These are phyloP conservation scores for Metschnikowia henanensis DNA, from an alignment of 805 yeast genomes.

Conservation along the genomic window DNA sequence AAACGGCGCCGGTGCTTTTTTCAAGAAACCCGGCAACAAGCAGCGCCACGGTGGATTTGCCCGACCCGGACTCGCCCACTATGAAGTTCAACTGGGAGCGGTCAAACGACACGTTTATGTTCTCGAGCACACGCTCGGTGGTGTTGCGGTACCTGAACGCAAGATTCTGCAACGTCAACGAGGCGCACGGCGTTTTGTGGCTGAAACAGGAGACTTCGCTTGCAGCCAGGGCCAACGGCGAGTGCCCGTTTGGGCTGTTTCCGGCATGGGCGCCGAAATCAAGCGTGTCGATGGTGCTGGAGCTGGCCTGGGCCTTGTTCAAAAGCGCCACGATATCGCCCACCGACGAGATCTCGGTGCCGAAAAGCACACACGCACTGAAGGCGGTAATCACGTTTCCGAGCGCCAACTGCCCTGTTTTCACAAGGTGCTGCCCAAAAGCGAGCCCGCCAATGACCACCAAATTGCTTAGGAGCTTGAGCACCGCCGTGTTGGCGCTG, in stretches of 20 bases:
- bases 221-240: not conserved
- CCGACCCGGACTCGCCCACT: constrained; percentile 90
- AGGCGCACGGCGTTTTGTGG: constrained; percentile 1
- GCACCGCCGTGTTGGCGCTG: constrained; percentile 54
- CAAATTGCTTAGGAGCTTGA: constrained; percentile 57
- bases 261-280: not conserved
- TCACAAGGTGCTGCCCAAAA: constrained; percentile 77
- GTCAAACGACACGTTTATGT: constrained; percentile 47
- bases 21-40: constrained; percentile 62
- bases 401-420: constrained; percentile 46
- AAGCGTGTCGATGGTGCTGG: constrained; percentile 46
- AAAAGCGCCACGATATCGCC: constrained; percentile 58
- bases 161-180: constrained; percentile 36
- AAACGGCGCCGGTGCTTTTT: constrained; percentile 52
- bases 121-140: constrained; percentile 45
- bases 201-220: constrained; percentile 5
- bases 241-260: not conserved
- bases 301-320: constrained; percentile 74
- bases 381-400: constrained; percentile 81
- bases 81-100: constrained; percentile 55
- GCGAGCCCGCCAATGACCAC: constrained; percentile 93
- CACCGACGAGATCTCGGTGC: constrained; percentile 55
- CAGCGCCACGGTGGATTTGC: constrained; percentile 80
- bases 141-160: constrained; percentile 65
- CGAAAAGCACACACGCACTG: constrained; percentile 74